Conservation (phyloP, 139 green algal species). For the Coelastrella sp. region DNA sequence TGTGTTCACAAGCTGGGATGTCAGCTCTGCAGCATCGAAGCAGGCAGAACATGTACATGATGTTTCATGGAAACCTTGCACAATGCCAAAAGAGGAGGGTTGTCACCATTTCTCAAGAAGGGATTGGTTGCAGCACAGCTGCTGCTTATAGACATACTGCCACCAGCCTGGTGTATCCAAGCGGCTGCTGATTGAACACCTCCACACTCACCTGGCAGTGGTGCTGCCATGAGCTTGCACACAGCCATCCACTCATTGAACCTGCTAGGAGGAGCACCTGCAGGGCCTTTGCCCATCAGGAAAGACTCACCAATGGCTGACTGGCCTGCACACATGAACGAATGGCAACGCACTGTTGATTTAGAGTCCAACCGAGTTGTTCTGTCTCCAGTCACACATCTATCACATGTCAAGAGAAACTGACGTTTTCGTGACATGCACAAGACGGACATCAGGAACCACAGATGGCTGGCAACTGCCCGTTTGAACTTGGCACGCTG, state of each 20-base stretch:
- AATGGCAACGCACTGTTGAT: neutral
- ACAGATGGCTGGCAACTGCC: too few relatives aligned
- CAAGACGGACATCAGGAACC: too few relatives aligned
- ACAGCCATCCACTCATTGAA: constrained; percentile 6
- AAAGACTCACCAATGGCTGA: constrained; percentile 39
- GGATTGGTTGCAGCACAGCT: too few relatives aligned
- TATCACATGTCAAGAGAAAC: too few relatives aligned
- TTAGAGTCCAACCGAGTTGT: too few relatives aligned
- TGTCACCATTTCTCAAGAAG: too few relatives aligned
- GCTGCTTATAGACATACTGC: neutral
- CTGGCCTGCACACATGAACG: constrained; percentile 23
- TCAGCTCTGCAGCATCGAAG: constrained; percentile 24
- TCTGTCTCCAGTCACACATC: too few relatives aligned
- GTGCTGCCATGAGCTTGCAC: constrained; percentile 40
- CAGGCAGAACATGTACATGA: neutral
- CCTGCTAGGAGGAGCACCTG: neutral
- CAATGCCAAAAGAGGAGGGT: too few relatives aligned
- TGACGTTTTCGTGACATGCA: too few relatives aligned
- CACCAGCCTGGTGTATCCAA: too few relatives aligned
- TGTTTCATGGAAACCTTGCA: neutral
- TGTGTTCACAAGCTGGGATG: neutral
- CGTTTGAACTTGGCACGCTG: too few relatives aligned
- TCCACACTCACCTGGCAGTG: constrained; percentile 45
- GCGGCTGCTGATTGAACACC: too few relatives aligned
- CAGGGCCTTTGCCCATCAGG: constrained; percentile 28